Evolutionary conservation across 192 early-diverging fungal species (phyloP).

Genomic region (Powellomyces hirtus): DNA sequence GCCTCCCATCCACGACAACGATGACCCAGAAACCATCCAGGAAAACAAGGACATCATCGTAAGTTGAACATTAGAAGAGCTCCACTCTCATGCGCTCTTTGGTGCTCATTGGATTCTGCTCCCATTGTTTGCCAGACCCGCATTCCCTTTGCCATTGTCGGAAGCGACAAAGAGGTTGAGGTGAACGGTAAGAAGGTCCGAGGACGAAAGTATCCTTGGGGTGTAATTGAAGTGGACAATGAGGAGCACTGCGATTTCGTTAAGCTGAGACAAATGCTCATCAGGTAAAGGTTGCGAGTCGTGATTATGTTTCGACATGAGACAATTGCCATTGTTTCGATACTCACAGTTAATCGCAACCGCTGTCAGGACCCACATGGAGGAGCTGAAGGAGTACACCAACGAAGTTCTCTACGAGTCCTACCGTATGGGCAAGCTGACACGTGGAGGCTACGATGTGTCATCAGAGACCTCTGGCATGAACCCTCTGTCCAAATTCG

Average conservation of each 20-base stretch:
- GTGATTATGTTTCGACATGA: too few species aligned
- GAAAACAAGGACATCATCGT: conserved; percentile 94
- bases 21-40: conserved; percentile 94
- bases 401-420: conserved; percentile 64
- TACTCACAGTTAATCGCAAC: too few species aligned
- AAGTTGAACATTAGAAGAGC: background rate
- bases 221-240: conserved; percentile 98
- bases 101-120: background rate
- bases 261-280: conserved; percentile 57
- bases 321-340: too few species aligned
- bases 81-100: background rate
- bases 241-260: conserved; percentile 78
- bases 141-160: conserved; percentile 63
- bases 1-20: conserved; percentile 89
- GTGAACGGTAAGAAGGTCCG: conserved; percentile 54
- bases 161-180: conserved; percentile 56
- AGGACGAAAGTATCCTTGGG: conserved; percentile 90
- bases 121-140: conserved; percentile 24
- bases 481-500: conserved; percentile 64
- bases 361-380: conserved; percentile 71
- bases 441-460: conserved; percentile 37
- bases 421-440: conserved; percentile 54
- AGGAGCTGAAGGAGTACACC: conserved; percentile 63
- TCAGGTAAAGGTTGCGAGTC: conserved; percentile 23
- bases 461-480: background rate